Evolutionary conservation across 164 flowering plant species (phyloP).

Genomic region (Chimonanthus salicifolius): DNA sequence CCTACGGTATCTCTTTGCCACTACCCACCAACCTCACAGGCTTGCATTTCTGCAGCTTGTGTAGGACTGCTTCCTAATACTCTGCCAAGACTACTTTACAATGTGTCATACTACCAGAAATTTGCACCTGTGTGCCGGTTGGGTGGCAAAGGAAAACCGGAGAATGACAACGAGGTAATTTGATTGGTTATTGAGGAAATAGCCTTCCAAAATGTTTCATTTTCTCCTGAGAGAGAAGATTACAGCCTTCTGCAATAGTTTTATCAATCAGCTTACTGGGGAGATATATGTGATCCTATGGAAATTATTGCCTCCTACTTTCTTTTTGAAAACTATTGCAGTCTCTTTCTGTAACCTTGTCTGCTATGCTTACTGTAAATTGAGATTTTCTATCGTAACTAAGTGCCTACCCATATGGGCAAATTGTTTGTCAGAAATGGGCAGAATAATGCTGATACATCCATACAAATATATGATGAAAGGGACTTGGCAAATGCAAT

Average conservation of each 20-base stretch:
- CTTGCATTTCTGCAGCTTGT: conserved; percentile 7
- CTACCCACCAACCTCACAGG: conserved; percentile 8
- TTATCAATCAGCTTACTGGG: not conserved
- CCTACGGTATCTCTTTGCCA: not conserved
- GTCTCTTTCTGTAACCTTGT: not conserved
- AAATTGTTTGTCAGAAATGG: no score
- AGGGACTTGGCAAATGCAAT: no score
- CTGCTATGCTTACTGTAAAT: not conserved
- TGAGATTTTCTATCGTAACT: no score
- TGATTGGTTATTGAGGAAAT: not conserved
- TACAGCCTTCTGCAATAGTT: not conserved
- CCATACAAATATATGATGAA: no score
- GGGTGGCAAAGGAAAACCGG: conserved; percentile 55
- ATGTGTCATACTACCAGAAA: conserved; percentile 17
- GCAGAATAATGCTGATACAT: no score
- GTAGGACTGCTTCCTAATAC: conserved; percentile 5
- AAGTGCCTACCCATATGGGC: no score
- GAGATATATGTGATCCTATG: no score
- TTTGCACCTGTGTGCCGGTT: conserved; percentile 31
- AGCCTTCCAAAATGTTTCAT: conserved; percentile 2
- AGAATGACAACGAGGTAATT: conserved; percentile 35
- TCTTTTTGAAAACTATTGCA: not conserved
- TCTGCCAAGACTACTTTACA: conserved; percentile 10
- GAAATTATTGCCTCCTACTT: no score
- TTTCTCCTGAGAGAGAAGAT: not conserved